A percentile compares a stretch with the other conserved stretches of the same genome.
Evolutionary conservation across 176 grass and related monocot species (phyloP).

Genomic region (Luzula sylvatica): DNA sequence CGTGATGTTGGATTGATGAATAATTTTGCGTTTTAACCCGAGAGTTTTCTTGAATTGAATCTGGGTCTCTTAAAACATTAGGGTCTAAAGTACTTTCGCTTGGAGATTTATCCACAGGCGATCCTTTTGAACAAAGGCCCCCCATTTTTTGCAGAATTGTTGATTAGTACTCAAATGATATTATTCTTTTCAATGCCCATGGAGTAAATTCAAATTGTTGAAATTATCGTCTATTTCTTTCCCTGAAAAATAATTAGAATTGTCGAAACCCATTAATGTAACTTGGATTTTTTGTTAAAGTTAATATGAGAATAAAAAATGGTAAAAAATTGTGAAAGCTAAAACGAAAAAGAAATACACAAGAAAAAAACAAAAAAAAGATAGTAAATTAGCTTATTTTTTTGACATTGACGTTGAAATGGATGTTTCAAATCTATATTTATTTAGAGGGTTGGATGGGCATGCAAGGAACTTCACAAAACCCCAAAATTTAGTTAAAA

Average conservation of each 20-base stretch:
- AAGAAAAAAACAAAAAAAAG: neutral
- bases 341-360: neutral
- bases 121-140: conserved; percentile 22
- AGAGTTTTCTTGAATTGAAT: conserved; percentile 2
- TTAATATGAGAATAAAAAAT: no score
- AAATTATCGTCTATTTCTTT: neutral
- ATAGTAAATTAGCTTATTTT: no score
- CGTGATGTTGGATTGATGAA: neutral
- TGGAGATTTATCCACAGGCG: conserved; percentile 26
- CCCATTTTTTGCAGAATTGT: conserved; percentile 13
- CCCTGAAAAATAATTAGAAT: no score
- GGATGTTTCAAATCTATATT: no score
- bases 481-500: no score
- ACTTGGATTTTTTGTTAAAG: no score
- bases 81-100: conserved; percentile 18
- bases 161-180: conserved; percentile 3
- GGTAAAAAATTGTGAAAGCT: no score
- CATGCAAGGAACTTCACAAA: no score
- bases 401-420: no score
- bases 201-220: neutral
- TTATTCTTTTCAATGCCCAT: neutral
- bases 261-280: no score
- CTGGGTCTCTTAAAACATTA: conserved; percentile 16
- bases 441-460: no score
- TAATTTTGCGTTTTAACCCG: conserved; percentile 5